Evolutionary conservation across 2,329 filamentous ascomycete species (phyloP).

Genomic region (Chalaropsis ovoidea): DNA sequence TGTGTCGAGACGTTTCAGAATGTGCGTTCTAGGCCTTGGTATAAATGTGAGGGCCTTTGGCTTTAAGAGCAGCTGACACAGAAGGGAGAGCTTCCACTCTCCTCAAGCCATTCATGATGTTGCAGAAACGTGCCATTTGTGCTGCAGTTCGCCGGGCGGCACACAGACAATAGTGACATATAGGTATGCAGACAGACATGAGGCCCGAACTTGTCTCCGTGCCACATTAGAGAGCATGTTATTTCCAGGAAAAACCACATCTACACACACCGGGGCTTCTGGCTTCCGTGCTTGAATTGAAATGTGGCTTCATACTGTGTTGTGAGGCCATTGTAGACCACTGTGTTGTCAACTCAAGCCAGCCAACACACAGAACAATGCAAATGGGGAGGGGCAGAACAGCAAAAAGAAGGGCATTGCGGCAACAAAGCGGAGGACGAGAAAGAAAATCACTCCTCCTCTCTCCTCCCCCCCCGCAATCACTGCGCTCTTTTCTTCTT

Average conservation of each 20-base stretch:
- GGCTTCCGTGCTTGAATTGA: neutral
- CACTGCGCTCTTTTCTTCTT: neutral
- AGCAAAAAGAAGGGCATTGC: neutral
- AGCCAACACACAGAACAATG: neutral
- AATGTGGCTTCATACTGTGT: neutral
- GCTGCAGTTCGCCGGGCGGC: neutral
- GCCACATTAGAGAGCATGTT: slow-evolving; percentile 8
- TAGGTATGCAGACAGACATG: neutral
- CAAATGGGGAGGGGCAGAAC: too few species aligned
- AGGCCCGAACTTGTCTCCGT: neutral
- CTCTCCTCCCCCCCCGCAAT: neutral
- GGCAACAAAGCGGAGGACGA: neutral
- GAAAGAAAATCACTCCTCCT: neutral
- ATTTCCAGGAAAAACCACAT: neutral
- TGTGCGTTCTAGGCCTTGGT: neutral
- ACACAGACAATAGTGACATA: slow-evolving; percentile 3
- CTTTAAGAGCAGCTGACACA: neutral
- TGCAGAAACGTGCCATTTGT: neutral
- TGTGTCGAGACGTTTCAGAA: slow-evolving; percentile 8
- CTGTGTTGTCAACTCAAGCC: neutral
- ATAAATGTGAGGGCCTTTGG: neutral
- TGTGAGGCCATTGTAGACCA: neutral
- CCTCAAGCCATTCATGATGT: neutral
- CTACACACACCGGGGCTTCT: neutral
- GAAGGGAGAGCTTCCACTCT: neutral